Conservation (phyloP, 2,329 filamentous ascomycete genomes). For the Fusarium subglutinans region DNA sequence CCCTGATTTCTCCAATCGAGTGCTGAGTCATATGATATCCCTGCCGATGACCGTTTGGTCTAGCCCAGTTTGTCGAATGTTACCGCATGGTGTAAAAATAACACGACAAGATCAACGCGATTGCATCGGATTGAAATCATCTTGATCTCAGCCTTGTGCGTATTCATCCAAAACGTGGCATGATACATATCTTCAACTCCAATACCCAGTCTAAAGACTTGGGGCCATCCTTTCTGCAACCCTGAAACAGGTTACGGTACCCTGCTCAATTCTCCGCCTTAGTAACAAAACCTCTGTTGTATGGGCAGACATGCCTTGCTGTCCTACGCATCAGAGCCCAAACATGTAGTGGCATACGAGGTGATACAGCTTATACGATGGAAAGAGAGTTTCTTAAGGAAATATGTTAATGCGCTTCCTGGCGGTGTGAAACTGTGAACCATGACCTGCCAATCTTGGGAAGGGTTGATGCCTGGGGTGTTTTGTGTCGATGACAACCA, state of each 20-base stretch:
- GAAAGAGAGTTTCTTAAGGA: background rate
- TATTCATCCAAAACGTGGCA: background rate
- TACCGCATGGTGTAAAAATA: background rate
- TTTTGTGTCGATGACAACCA: conserved; percentile 1
- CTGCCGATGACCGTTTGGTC: background rate
- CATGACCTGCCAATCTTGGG: background rate
- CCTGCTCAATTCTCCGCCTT: background rate
- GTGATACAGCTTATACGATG: background rate
- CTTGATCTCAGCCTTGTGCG: background rate
- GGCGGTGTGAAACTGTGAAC: background rate
- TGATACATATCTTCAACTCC: fast-evolving
- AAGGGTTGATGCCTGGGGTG: background rate
- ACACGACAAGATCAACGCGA: background rate
- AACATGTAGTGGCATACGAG: background rate
- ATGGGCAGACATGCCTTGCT: too few relatives aligned
- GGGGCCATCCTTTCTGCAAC: background rate
- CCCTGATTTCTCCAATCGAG: background rate
- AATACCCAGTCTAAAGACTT: fast-evolving
- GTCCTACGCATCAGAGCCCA: background rate
- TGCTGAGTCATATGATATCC: conserved; percentile 1
- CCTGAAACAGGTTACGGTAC: background rate
- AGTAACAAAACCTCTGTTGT: background rate
- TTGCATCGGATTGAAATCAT: background rate
- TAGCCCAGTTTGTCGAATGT: background rate
- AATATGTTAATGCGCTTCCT: background rate